Percentiles rank a stretch among this genome's conserved stretches.
phyloP scores from a whole-genome alignment of 192 early-diverging fungal species.

The Neocallimastix lanati region DNA sequence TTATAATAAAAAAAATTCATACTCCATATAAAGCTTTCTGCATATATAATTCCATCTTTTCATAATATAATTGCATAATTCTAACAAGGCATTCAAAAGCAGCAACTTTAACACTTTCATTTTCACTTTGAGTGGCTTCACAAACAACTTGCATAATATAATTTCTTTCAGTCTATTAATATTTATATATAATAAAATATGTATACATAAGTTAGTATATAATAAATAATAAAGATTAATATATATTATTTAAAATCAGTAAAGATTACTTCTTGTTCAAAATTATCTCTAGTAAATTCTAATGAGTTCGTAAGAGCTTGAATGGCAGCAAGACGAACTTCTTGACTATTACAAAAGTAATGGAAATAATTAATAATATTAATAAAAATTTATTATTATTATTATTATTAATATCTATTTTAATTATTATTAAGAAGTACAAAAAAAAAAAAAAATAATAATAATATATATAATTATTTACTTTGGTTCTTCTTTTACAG shows the following conservation, averaged over 20 bases:
- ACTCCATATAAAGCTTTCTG: conserved; percentile 83
- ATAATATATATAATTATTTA: conserved; percentile 8
- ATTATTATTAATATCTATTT: no score
- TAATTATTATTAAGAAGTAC: no score
- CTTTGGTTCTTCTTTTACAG: conserved; percentile 76
- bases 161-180: conserved; percentile 66
- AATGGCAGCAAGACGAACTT: conserved; percentile 75
- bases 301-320: conserved; percentile 84
- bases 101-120: conserved; percentile 57
- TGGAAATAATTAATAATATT: no score
- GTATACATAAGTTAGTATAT: no score
- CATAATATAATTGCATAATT: conserved; percentile 94
- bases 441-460: not conserved
- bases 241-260: no score
- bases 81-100: conserved; percentile 93
- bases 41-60: conserved; percentile 93
- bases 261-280: conserved; percentile 57
- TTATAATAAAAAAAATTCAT: conserved; percentile 8
- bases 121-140: conserved; percentile 59
- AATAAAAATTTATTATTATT: no score
- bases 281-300: conserved; percentile 86
- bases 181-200: not conserved
- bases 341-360: no score
- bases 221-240: no score
- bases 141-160: conserved; percentile 98